phyloP scores from a whole-genome alignment of 345 rosid genomes.

The Geranium brycei region DNA sequence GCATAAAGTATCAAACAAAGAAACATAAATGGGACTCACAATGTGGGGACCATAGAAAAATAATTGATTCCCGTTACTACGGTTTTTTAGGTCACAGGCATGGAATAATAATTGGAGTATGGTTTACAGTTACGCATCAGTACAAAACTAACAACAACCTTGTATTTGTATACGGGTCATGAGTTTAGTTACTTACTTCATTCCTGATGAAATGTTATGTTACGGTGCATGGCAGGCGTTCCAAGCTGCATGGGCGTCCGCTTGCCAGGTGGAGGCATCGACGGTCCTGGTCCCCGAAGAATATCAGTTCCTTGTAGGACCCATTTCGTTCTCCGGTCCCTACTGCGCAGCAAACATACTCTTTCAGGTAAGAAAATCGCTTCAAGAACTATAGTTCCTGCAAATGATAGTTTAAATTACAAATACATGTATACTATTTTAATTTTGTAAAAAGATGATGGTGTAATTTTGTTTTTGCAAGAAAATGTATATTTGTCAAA shows the following conservation, averaged over 20 bases:
- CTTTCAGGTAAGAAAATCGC: conserved; percentile 21
- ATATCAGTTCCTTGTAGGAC: conserved; percentile 14
- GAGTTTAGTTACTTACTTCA: background rate
- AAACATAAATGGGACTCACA: background rate
- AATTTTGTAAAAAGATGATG: no score
- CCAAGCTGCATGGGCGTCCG: conserved; percentile 11
- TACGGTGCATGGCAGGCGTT: conserved; percentile 9
- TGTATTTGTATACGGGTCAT: background rate
- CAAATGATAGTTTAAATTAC: no score
- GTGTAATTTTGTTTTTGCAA: no score
- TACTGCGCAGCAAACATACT: conserved; percentile 15
- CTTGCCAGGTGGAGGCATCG: conserved; percentile 13
- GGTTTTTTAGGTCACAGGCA: background rate
- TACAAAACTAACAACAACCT: background rate
- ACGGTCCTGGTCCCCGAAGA: conserved; percentile 8
- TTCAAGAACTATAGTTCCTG: background rate
- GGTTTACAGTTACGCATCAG: background rate
- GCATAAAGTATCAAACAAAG: background rate
- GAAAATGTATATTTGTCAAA: no score
- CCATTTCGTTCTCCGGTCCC: conserved; percentile 19
- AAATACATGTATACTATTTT: no score
- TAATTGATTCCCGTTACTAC: background rate
- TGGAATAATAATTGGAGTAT: background rate
- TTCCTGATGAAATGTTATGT: background rate
- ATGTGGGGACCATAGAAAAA: background rate